Conservation (phyloP, 1,284 basidiomycete genomes). For the Cystobasidium slooffiae region DNA sequence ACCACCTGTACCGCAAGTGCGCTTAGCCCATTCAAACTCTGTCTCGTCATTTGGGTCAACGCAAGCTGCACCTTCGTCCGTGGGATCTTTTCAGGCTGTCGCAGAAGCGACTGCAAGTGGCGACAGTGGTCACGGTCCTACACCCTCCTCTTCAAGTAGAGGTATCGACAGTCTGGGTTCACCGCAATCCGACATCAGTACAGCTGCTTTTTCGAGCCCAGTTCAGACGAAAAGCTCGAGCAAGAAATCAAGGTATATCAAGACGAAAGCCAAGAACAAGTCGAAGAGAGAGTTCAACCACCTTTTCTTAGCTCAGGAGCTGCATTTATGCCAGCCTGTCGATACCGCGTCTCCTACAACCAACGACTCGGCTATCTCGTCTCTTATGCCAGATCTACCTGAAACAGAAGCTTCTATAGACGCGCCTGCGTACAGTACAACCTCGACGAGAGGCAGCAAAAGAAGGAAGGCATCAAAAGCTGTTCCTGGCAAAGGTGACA, state of each 20-base stretch:
- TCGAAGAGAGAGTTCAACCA: constrained; percentile 24
- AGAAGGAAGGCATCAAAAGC: not conserved
- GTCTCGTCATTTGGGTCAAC: constrained; percentile 21
- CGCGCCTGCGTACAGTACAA: not conserved
- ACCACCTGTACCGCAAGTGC: constrained; percentile 15
- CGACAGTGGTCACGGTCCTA: not conserved
- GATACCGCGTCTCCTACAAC: not conserved
- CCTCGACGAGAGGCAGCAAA: not conserved
- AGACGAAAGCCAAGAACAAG: constrained; percentile 24
- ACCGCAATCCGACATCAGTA: constrained; percentile 9
- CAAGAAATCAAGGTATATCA: constrained; percentile 33
- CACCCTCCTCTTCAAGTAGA: not conserved
- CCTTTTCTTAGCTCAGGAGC: constrained; percentile 24
- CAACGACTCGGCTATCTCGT: not conserved
- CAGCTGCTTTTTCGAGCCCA: not conserved
- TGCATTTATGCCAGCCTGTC: not conserved
- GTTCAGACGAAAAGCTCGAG: not conserved
- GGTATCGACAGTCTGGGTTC: constrained; percentile 1
- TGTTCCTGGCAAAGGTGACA: not conserved
- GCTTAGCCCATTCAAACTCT: constrained; percentile 13
- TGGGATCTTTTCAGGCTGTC: constrained; percentile 18
- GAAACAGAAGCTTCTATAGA: not conserved
- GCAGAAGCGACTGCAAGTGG: constrained; percentile 11
- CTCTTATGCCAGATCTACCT: not conserved
- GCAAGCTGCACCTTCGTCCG: constrained; percentile 5